Evolutionary conservation across 805 yeast genomes (phyloP), one percentile per base, ranked within the genome.

Genomic region (Jamesozyma lodderae): DNA sequence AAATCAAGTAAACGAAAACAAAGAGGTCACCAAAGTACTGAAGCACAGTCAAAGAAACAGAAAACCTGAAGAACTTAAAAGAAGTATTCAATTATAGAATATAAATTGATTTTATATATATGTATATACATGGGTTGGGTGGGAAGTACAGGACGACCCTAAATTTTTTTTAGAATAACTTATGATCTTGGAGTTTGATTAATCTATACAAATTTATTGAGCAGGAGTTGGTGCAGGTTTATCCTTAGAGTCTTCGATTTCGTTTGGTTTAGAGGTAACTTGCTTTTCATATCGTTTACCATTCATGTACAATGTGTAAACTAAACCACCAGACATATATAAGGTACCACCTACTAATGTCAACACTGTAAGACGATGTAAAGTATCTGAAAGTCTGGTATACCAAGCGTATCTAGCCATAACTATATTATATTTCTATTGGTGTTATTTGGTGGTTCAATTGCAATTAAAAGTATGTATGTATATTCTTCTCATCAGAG

Each of bases 321-420:
- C 66, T 33, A 75, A 64, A 41, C 77, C 77, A 22, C 69, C 72
- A 9, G 67, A 49, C 69, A 75, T 68, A 56, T 71, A 74, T 37
- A 65, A 39, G 1, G 72, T 59, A 32, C 70, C 70, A 35, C 88
- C 88, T 16, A 78, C 72, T 22, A 81, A 65, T 3, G 81, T 70
- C 17, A 81, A 55, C 32, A 81, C 87, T 0, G 85, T 77, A 42
- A 80, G 58, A 63, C 90, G 79, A 60, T 81, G 90, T 20, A 70
- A 72, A 30, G 81, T 71, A 58, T 81, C 90, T 2, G 84, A 74
- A 3, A 73, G 76, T 58, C 75, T 78, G 2, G 81, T 76, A 57
- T 81, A 81, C 90, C 90, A 81, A 33, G 88, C 83, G 55, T 73
- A 73, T 51, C 60, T 63, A 18, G 75, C 60, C 75, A 70, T 70